A percentile compares a stretch with the other conserved stretches of the same genome.
These are phyloP conservation scores for Oryza glaberrima DNA, from an alignment of 176 grass and related monocot species.

Conservation along the genomic window DNA sequence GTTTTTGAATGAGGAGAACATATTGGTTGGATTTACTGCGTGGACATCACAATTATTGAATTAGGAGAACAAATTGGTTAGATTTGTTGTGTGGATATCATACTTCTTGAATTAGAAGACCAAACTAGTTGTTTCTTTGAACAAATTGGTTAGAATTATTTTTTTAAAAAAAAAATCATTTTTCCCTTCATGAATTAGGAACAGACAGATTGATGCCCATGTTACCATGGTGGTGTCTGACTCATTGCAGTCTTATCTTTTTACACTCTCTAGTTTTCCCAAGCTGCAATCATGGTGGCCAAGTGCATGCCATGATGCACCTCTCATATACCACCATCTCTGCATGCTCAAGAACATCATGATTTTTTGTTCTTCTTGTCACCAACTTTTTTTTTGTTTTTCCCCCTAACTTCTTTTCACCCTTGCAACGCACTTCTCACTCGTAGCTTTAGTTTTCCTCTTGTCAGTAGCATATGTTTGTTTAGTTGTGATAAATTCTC, in stretches of 20 bases:
- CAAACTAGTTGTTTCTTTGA: background rate
- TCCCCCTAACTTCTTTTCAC: conserved; percentile 22
- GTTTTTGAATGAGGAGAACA: background rate
- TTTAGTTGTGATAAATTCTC: background rate
- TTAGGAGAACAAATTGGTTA: background rate
- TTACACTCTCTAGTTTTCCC: conserved; percentile 3
- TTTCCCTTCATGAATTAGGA: background rate
- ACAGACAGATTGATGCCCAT: conserved; percentile 16
- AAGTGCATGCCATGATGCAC: conserved; percentile 30
- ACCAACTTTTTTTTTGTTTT: conserved; percentile 26
- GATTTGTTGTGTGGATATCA: background rate
- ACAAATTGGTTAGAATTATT: too few species aligned
- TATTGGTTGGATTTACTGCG: background rate
- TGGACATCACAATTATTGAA: background rate
- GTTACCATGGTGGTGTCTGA: conserved; percentile 27
- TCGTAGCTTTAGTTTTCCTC: background rate
- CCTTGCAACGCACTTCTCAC: background rate
- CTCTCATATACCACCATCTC: conserved; percentile 4
- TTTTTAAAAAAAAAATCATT: too few species aligned
- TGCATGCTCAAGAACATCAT: conserved; percentile 39
- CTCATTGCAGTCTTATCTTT: conserved; percentile 20
- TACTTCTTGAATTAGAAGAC: background rate
- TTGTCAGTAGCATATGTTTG: background rate
- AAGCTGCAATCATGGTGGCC: conserved; percentile 49
- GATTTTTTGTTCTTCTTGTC: conserved; percentile 40